A percentile compares a stretch with the other conserved stretches of the same genome.
Evolutionary conservation across 192 early-diverging fungal genomes (phyloP).

Genomic region (Coemansia sp.): DNA sequence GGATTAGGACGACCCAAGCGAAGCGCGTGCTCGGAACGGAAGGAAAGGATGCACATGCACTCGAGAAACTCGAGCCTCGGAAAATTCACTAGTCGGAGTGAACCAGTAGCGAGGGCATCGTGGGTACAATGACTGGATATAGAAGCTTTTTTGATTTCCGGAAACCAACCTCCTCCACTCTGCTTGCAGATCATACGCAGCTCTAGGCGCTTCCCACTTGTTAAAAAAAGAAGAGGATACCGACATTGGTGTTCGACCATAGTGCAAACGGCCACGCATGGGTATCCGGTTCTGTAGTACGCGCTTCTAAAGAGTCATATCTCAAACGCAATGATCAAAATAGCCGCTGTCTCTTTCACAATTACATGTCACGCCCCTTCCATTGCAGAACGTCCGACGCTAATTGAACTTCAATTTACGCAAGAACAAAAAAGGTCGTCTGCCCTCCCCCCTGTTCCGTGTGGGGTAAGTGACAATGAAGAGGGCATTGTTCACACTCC

Average conservation of each 20-base stretch:
- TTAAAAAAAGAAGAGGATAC: neutral
- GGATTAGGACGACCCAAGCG: neutral
- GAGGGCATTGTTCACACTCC: neutral
- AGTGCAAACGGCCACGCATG: neutral
- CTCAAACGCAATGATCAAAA: neutral
- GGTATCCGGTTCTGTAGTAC: slow-evolving; percentile 1
- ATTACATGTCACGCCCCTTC: neutral
- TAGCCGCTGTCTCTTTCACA: neutral
- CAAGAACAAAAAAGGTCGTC: slow-evolving; percentile 2
- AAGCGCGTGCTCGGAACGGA: neutral
- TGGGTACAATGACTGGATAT: slow-evolving; percentile 5
- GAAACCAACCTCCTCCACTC: neutral
- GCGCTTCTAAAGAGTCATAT: slow-evolving; percentile 1
- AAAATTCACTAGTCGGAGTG: neutral
- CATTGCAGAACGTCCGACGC: neutral
- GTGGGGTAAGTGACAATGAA: neutral
- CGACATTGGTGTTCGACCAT: neutral
- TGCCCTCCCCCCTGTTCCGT: neutral
- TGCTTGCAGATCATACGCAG: neutral
- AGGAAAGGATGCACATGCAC: neutral
- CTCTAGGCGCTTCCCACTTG: neutral
- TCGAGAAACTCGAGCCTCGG: neutral
- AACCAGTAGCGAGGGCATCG: neutral
- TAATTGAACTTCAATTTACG: slow-evolving; percentile 5
- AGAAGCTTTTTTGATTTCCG: slow-evolving; percentile 1